Evolutionary conservation across 1,284 basidiomycete genomes (phyloP).

Genomic region (Apiotrichum mycotoxinovorans): DNA sequence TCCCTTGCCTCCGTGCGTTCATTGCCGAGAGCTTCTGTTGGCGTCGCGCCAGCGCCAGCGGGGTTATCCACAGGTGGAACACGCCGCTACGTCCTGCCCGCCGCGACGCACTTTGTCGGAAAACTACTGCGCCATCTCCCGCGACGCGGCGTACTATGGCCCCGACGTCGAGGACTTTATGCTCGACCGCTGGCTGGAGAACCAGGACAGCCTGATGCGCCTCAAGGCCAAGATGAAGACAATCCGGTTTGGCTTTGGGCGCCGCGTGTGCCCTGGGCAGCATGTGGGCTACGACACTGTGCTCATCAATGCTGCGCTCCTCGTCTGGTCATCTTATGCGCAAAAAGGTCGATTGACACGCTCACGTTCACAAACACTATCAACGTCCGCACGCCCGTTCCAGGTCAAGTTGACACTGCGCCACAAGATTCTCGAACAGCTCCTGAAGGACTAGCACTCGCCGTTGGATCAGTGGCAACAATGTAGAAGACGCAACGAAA

Average conservation of each 20-base stretch:
- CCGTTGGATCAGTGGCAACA: no score
- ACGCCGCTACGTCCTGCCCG: conserved; percentile 1
- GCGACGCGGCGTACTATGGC: conserved; percentile 20
- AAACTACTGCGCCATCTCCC: conserved; percentile 22
- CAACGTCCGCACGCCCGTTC: conserved; percentile 14
- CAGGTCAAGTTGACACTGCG: conserved; percentile 3
- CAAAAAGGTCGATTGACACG: conserved; percentile 12
- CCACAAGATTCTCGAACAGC: no score
- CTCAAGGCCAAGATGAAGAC: conserved; percentile 18
- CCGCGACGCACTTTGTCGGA: neutral
- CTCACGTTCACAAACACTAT: conserved; percentile 13
- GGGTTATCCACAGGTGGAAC: conserved; percentile 10
- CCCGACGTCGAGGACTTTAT: conserved; percentile 25
- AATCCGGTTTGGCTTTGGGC: conserved; percentile 27
- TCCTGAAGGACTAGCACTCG: no score
- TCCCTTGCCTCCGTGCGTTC: conserved; percentile 7
- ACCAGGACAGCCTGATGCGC: no score
- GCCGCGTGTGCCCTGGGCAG: conserved; percentile 39
- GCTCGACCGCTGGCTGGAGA: conserved; percentile 22
- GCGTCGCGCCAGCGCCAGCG: conserved; percentile 11
- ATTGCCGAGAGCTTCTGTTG: conserved; percentile 12
- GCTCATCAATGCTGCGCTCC: conserved; percentile 37
- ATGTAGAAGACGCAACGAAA: no score
- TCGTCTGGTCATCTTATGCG: conserved; percentile 44
- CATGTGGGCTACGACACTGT: conserved; percentile 45